phyloP scores from a whole-genome alignment of 345 rosid species.

The Bretschneidera sinensis region DNA sequence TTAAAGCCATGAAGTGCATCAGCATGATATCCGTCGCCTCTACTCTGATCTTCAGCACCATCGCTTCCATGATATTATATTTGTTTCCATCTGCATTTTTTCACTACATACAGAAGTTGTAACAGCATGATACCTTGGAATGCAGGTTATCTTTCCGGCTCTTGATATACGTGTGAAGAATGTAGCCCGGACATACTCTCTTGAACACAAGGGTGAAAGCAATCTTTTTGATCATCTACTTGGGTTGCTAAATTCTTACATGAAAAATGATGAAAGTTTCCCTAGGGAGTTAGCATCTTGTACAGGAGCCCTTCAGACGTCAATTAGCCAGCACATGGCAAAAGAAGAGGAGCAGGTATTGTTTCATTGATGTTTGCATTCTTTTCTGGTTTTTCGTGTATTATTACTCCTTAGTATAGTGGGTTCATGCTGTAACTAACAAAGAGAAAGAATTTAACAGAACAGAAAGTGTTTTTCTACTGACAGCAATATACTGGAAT shows the following conservation, averaged over 20 bases:
- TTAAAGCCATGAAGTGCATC: background rate
- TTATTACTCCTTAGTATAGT: background rate
- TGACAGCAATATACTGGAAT: too few relatives aligned
- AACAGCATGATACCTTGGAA: constrained; percentile 6
- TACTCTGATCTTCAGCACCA: constrained; percentile 5
- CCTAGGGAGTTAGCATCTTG: constrained; percentile 58
- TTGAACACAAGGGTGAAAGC: constrained; percentile 60
- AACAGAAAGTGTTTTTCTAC: background rate
- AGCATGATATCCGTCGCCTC: background rate
- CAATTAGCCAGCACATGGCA: constrained; percentile 64
- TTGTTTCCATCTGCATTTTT: constrained; percentile 9
- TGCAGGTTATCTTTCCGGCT: constrained; percentile 68
- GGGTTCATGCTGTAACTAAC: constrained; percentile 1
- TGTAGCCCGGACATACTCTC: constrained; percentile 53
- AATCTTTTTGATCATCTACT: constrained; percentile 56
- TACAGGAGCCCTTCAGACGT: constrained; percentile 58
- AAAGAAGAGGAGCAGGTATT: constrained; percentile 72
- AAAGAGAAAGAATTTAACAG: background rate
- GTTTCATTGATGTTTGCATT: constrained; percentile 2
- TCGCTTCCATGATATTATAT: background rate
- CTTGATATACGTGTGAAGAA: constrained; percentile 63
- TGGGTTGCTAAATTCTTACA: constrained; percentile 39
- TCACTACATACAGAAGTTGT: constrained; percentile 5
- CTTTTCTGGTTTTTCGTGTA: background rate
- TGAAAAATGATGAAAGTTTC: constrained; percentile 45